A percentile compares a stretch with the other conserved stretches of the same genome.
Conservation (phyloP, 2,329 filamentous ascomycete genomes). For the Diplodia seriata region DNA sequence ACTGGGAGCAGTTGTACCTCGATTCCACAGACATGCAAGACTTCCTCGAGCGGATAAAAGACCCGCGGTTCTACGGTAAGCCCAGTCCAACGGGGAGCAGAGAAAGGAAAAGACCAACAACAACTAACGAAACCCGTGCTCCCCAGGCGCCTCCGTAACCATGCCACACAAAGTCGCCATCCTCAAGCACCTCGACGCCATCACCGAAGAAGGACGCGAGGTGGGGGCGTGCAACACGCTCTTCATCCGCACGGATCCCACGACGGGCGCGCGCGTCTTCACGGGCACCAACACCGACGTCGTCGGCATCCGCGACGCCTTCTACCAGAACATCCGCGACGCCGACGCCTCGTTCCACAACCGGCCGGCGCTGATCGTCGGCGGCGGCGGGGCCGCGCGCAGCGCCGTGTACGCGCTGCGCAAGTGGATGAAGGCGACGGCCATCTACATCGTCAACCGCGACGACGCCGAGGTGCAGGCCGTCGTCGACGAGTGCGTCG, state of each 20-base stretch:
- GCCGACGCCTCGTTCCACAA: conserved; percentile 60
- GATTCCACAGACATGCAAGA: conserved; percentile 54
- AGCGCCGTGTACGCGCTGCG: conserved; percentile 78
- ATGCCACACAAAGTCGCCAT: conserved; percentile 87
- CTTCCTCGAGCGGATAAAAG: conserved; percentile 58
- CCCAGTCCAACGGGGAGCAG: not conserved
- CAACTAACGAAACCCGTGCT: no score
- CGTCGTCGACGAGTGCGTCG: conserved; percentile 69
- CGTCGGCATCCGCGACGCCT: conserved; percentile 76
- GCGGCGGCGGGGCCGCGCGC: conserved; percentile 79
- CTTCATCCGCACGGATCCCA: conserved; percentile 63
- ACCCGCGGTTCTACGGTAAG: conserved; percentile 68
- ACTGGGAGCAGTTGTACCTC: conserved; percentile 60
- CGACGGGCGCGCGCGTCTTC: conserved; percentile 58
- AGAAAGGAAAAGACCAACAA: no score
- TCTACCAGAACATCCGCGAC: conserved; percentile 56
- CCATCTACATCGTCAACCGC: conserved; percentile 80
- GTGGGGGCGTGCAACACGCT: conserved; percentile 84
- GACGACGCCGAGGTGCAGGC: conserved; percentile 70
- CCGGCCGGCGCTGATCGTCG: conserved; percentile 74
- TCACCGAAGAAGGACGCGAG: conserved; percentile 74
- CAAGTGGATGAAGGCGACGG: conserved; percentile 70
- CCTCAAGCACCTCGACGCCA: conserved; percentile 72
- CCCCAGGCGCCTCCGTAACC: conserved; percentile 71
- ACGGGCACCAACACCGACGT: conserved; percentile 85